Evolutionary conservation across 176 grass and related monocot genomes (phyloP).

Genomic region (Rhynchospora pubera): DNA sequence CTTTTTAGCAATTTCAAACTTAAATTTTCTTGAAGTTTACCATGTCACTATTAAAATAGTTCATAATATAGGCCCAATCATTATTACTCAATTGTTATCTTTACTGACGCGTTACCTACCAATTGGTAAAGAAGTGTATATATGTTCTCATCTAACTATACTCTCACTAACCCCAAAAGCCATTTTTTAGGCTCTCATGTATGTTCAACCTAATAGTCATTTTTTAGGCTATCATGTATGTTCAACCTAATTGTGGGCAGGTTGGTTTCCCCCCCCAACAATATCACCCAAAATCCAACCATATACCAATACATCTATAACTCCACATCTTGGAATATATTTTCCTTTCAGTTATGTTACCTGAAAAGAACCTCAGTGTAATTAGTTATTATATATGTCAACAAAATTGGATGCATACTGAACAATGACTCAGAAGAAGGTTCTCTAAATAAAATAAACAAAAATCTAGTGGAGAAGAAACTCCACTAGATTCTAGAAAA

Average conservation of each 20-base stretch:
- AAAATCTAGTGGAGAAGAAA: not conserved
- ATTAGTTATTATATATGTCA: not conserved
- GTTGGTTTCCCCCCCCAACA: not conserved
- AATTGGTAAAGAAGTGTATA: not conserved
- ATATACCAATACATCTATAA: not conserved
- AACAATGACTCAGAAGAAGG: conserved; percentile 4
- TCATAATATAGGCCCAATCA: too few species aligned
- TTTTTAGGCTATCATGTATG: not conserved
- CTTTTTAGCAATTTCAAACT: not conserved
- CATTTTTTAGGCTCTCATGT: not conserved
- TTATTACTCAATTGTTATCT: not conserved
- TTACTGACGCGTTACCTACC: not conserved
- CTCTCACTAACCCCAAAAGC: not conserved
- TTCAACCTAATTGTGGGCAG: not conserved
- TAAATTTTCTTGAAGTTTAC: not conserved
- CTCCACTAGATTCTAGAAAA: not conserved
- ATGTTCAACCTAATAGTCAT: not conserved
- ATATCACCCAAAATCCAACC: not conserved
- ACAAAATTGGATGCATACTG: not conserved
- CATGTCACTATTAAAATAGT: not conserved
- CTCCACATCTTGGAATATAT: not conserved
- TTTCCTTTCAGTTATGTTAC: not conserved
- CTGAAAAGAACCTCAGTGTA: not conserved
- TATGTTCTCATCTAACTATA: not conserved
- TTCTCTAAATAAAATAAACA: not conserved